Conservation (phyloP, 257 asterid species). For the Gynochthodes officinalis region DNA sequence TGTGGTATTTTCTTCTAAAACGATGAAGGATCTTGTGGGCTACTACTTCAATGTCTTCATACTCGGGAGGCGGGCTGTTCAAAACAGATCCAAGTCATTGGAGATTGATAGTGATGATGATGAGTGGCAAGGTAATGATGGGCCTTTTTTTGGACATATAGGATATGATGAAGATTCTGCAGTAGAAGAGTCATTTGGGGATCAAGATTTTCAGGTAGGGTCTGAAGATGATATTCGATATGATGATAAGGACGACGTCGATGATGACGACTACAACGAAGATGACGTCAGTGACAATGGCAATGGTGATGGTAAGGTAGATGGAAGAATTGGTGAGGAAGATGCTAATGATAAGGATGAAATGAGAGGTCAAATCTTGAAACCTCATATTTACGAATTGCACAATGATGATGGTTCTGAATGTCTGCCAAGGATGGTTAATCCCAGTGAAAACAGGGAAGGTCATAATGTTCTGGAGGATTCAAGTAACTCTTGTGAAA, state of each 20-base stretch:
- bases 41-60: slow-evolving; percentile 82
- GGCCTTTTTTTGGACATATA: slow-evolving; percentile 27
- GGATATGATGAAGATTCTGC: slow-evolving; percentile 51
- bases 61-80: slow-evolving; percentile 63
- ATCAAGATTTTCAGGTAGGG: slow-evolving; percentile 27
- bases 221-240: slow-evolving; percentile 21
- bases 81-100: slow-evolving; percentile 58
- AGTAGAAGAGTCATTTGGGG: slow-evolving; percentile 47
- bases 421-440: neutral
- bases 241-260: slow-evolving; percentile 15
- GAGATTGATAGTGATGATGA: slow-evolving; percentile 89
- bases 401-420: slow-evolving; percentile 5
- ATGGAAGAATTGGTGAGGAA: slow-evolving; percentile 4
- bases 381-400: slow-evolving; percentile 1
- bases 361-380: slow-evolving; percentile 10
- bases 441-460: slow-evolving; percentile 3
- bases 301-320: neutral
- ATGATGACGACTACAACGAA: slow-evolving; percentile 9
- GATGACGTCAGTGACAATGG: slow-evolving; percentile 11
- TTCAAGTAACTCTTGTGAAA: slow-evolving; percentile 18
- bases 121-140: slow-evolving; percentile 45
- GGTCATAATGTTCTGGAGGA: slow-evolving; percentile 14
- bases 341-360: slow-evolving; percentile 13
- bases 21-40: slow-evolving; percentile 60
- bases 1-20: slow-evolving; percentile 50